Percentiles rank a stretch among this genome's conserved stretches.
phyloP scores from a whole-genome alignment of 106 monocot genomes.

The Dactylorhiza incarnata region DNA sequence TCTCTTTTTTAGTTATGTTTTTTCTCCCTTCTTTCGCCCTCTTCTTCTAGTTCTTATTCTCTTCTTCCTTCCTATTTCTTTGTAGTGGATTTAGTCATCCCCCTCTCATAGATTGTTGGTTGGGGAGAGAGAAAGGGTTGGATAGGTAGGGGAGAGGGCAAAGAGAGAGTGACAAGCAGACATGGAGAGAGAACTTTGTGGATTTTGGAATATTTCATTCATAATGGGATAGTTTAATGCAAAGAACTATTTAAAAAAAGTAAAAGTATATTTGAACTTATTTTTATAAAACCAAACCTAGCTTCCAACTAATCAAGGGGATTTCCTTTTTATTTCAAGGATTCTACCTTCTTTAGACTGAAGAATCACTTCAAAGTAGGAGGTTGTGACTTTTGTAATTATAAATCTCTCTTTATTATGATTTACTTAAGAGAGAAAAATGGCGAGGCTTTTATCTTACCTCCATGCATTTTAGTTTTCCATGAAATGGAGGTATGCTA shows the following conservation, averaged over 20 bases:
- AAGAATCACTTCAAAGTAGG: neutral
- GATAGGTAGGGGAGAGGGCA: too few relatives aligned
- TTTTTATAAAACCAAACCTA: too few relatives aligned
- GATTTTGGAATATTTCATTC: too few relatives aligned
- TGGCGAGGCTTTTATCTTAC: neutral
- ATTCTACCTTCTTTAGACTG: neutral
- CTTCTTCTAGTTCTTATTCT: neutral
- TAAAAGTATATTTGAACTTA: neutral
- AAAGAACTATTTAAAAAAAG: neutral
- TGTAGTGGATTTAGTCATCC: too few relatives aligned
- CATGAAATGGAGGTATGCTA: neutral
- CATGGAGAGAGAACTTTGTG: too few relatives aligned
- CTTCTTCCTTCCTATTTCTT: too few relatives aligned
- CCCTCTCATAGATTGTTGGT: too few relatives aligned
- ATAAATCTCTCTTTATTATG: neutral
- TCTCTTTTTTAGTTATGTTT: too few relatives aligned
- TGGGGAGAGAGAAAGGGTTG: too few relatives aligned
- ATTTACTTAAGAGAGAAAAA: neutral
- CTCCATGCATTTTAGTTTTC: neutral
- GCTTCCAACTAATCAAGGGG: neutral
- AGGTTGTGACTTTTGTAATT: neutral
- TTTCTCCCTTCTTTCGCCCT: neutral
- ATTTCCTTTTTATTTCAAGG: neutral
- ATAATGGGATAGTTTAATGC: neutral
- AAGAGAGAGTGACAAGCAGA: too few relatives aligned